Evolutionary conservation across 495 filamentous ascomycete genomes (phyloP).

Genomic region (Neohortaea acidophila): DNA sequence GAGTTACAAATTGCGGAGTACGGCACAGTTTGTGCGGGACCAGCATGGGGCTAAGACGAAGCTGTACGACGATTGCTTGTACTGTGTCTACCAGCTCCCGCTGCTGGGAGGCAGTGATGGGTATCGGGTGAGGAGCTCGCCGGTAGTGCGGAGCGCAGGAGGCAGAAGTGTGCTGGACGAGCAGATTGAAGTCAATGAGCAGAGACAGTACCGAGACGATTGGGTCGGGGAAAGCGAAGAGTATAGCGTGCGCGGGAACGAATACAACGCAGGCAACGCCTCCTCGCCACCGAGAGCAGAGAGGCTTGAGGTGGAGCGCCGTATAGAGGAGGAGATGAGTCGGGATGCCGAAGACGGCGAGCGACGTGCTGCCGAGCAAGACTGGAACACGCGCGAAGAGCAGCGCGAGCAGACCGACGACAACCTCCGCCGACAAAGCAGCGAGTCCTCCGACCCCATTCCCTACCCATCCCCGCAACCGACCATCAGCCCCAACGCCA

Average conservation of each 20-base stretch:
- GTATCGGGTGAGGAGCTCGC: constrained; percentile 74
- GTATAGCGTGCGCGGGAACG: constrained; percentile 9
- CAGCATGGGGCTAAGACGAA: constrained; percentile 90
- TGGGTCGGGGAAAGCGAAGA: constrained; percentile 46
- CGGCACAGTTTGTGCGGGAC: constrained; percentile 74
- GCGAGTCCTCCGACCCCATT: constrained; percentile 3
- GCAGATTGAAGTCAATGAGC: constrained; percentile 89
- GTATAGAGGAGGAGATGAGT: neutral
- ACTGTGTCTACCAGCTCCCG: constrained; percentile 86
- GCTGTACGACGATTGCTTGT: constrained; percentile 97
- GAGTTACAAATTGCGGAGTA: constrained; percentile 71
- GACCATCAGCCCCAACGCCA: constrained; percentile 33
- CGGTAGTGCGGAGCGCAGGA: constrained; percentile 78
- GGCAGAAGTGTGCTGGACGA: constrained; percentile 87
- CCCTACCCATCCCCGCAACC: constrained; percentile 7
- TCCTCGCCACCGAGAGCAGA: neutral
- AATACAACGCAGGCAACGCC: neutral
- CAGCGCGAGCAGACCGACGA: constrained; percentile 4
- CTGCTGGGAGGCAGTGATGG: constrained; percentile 72
- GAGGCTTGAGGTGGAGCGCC: too few relatives aligned
- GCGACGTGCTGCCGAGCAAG: neutral
- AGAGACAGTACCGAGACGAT: constrained; percentile 76
- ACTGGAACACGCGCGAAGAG: neutral
- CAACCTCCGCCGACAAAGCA: constrained; percentile 3
- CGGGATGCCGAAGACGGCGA: neutral